A percentile compares a stretch with the other conserved stretches of the same genome.
Evolutionary conservation across 768 basidiomycete species (phyloP).

Genomic region (Agrocybe pediades): DNA sequence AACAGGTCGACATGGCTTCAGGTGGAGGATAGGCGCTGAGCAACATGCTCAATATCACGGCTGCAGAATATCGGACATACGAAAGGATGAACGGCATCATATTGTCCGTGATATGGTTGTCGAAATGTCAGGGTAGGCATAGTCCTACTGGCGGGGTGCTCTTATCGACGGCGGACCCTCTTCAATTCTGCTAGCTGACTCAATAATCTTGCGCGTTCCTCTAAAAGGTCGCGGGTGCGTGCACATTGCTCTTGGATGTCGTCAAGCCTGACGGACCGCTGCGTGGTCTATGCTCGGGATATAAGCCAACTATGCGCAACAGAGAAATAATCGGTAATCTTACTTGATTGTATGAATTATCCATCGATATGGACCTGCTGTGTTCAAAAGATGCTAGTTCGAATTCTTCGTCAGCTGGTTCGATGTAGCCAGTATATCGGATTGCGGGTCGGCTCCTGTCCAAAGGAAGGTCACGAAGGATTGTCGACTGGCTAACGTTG

Average conservation of each 20-base stretch:
- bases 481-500: not conserved
- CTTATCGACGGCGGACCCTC: not conserved
- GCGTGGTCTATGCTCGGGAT: not conserved
- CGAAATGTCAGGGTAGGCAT: not conserved
- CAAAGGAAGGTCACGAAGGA: slow-evolving; percentile 4
- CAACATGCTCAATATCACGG: too few relatives aligned
- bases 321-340: not conserved
- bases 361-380: slow-evolving; percentile 23
- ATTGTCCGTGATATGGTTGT: not conserved
- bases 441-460: slow-evolving; percentile 24
- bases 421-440: slow-evolving; percentile 56
- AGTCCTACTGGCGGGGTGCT: too few relatives aligned
- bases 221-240: slow-evolving; percentile 52
- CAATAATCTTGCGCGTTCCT: slow-evolving; percentile 58
- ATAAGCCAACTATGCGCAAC: not conserved
- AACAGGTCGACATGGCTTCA: too few relatives aligned
- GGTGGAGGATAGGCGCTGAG: too few relatives aligned
- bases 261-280: slow-evolving; percentile 9
- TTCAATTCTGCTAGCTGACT: slow-evolving; percentile 53
- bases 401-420: slow-evolving; percentile 49
- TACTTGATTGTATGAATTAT: not conserved
- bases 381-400: slow-evolving; percentile 55
- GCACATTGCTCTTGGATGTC: slow-evolving; percentile 28
- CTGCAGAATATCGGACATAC: too few relatives aligned
- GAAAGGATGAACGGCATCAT: not conserved